These are phyloP conservation scores for Populus euphratica DNA, from an alignment of 345 rosid genomes.

Conservation along the genomic window DNA sequence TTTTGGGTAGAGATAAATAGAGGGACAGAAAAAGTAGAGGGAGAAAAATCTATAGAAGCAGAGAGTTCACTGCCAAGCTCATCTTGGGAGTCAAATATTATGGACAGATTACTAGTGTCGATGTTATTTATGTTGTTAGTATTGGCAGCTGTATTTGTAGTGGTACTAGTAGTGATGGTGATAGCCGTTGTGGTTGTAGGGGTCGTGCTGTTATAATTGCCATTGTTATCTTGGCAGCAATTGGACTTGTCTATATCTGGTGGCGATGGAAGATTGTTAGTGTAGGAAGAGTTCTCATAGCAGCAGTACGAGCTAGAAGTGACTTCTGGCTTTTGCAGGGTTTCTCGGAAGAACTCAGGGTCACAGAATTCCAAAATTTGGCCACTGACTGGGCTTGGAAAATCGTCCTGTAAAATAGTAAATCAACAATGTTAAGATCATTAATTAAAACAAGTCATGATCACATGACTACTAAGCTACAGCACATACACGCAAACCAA, in stretches of 20 bases:
- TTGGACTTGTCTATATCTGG: slow-evolving; percentile 28
- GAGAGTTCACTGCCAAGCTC: slow-evolving; percentile 75
- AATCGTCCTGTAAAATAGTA: slow-evolving; percentile 60
- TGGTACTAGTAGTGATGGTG: slow-evolving; percentile 31
- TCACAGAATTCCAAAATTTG: slow-evolving; percentile 62
- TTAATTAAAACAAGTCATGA: neutral
- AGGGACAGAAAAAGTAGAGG: slow-evolving; percentile 52
- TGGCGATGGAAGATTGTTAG: slow-evolving; percentile 31
- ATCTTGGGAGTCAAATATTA: slow-evolving; percentile 56
- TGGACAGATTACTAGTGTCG: slow-evolving; percentile 39
- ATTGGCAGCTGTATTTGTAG: slow-evolving; percentile 16
- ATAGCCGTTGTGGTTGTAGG: slow-evolving; percentile 29
- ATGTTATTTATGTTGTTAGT: slow-evolving; percentile 16
- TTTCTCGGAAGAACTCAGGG: slow-evolving; percentile 56
- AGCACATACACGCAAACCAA: neutral
- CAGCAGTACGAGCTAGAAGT: slow-evolving; percentile 54
- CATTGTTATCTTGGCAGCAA: slow-evolving; percentile 32
- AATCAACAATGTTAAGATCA: neutral
- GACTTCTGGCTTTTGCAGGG: slow-evolving; percentile 66
- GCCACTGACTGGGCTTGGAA: slow-evolving; percentile 67
- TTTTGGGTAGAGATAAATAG: slow-evolving; percentile 41
- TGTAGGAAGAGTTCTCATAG: slow-evolving; percentile 45
- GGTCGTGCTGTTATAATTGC: slow-evolving; percentile 12
- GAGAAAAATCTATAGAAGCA: slow-evolving; percentile 75
- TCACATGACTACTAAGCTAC: neutral